Base-by-base conservation (phyloP, 2,329 filamentous ascomycete genomes). In the Aspergillus awamori region DNA sequence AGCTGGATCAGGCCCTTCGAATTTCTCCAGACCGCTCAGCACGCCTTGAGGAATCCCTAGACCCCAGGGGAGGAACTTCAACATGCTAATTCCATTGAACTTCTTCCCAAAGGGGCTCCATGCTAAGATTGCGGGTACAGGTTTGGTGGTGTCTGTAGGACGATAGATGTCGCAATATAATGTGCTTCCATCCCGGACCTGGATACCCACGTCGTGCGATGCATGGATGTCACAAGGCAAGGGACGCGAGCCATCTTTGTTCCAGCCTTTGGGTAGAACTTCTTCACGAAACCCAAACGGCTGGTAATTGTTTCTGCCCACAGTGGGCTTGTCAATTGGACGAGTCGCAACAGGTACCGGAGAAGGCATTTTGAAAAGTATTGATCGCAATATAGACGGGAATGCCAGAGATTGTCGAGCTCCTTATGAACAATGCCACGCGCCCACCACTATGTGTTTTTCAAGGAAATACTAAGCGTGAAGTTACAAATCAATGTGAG, bases 151-250 rank as follows among this genome's bases (percentile, higher is more conserved):
- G 26, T 56, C 30, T 15, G 39, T 24, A 22, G 53, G 53, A 7
- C 39, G 53, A 22, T 56, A 56, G 15, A 56, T 47, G 53, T 56
- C 53, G 53, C 53, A 56, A 26, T 56, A 56, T 20, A 56, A 20
- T 11, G 53, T 56, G 26, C 53, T 33, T 15, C 53, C 53, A 24
- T 56, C 53, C 8, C 53, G 53, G 11, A 56, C 53, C 10, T 56
- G n/a, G 26, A 56, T 56, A 22, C 38, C 39, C n/a, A 56, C 39
- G 39, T 56, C 53, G 53, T 56, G 53, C 1, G 53, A 56, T 7
- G 39, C 28, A 17, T 56, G 53, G 15, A 56, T 47, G n/a, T 45
- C 53, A 26, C 53, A 56, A 4, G 39, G 53, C 39, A 56, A 45
- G 11, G 53, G 53, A 24, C 53, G 53, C 15, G 53, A 56, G 39